These are phyloP conservation scores for Lenwebbia sp. DNA, from an alignment of 345 rosid species.

Conservation along the genomic window DNA sequence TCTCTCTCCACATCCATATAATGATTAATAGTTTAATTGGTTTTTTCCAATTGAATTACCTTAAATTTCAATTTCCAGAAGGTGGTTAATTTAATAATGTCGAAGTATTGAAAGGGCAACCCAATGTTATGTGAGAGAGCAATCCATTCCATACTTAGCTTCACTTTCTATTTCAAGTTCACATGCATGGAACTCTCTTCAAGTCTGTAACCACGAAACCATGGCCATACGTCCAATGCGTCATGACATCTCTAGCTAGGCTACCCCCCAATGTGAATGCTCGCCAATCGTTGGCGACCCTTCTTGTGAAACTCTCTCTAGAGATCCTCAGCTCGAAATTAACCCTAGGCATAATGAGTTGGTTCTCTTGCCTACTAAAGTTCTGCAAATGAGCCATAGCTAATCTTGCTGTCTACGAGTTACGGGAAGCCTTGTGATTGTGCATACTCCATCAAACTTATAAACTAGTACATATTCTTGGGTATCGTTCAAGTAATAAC, in stretches of 20 bases:
- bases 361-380: neutral
- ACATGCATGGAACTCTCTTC: neutral
- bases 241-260: neutral
- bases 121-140: neutral
- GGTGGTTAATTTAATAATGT: neutral
- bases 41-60: neutral
- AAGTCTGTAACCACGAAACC: neutral
- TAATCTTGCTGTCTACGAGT: neutral
- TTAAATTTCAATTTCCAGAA: neutral
- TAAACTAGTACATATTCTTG: too few relatives aligned
- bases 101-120: neutral
- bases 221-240: neutral
- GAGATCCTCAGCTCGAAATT: neutral
- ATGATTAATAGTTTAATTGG: neutral
- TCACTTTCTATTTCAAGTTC: neutral
- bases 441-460: neutral
- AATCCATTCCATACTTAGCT: neutral
- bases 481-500: too few relatives aligned
- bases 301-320: neutral
- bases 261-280: neutral
- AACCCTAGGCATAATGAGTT: neutral
- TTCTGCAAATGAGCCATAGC: neutral
- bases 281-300: neutral
- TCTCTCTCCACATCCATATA: neutral
- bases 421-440: neutral